These are phyloP conservation scores for Aspergillus intermedius DNA, from an alignment of 2,329 filamentous ascomycete genomes.

Conservation along the genomic window DNA sequence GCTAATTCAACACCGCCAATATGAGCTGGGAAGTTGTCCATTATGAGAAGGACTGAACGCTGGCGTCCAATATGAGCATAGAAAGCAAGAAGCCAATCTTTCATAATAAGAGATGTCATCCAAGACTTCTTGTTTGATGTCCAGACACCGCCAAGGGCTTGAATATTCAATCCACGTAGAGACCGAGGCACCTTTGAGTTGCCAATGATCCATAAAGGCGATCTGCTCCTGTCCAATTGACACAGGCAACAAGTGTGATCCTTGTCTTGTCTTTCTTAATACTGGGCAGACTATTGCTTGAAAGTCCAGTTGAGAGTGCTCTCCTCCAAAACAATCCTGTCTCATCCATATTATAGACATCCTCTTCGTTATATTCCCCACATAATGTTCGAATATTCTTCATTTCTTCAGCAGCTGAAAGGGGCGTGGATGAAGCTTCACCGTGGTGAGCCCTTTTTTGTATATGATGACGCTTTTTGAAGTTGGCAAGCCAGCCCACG, in stretches of 20 bases:
- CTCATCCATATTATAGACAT: too few species aligned
- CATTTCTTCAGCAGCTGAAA: not conserved
- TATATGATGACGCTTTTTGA: not conserved
- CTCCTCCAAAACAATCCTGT: too few species aligned
- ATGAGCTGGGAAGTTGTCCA: too few species aligned
- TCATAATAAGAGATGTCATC: not conserved
- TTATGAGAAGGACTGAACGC: not conserved
- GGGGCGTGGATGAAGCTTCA: not conserved
- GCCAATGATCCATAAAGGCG: not conserved
- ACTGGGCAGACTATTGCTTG: not conserved
- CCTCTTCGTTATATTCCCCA: too few species aligned
- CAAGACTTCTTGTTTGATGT: not conserved
- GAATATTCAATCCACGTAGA: not conserved
- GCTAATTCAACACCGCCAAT: too few species aligned
- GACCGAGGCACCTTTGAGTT: not conserved
- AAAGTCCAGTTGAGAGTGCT: too few species aligned
- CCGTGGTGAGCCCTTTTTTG: not conserved
- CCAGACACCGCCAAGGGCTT: not conserved
- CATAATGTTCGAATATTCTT: too few species aligned
- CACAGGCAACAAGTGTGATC: not conserved
- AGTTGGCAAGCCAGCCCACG: not conserved
- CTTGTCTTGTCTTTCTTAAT: not conserved
- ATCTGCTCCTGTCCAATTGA: not conserved
- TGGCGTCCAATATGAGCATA: not conserved
- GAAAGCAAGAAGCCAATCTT: not conserved